phyloP scores from a whole-genome alignment of 352 stramenopile genomes.

The Blastocystis sp. region DNA sequence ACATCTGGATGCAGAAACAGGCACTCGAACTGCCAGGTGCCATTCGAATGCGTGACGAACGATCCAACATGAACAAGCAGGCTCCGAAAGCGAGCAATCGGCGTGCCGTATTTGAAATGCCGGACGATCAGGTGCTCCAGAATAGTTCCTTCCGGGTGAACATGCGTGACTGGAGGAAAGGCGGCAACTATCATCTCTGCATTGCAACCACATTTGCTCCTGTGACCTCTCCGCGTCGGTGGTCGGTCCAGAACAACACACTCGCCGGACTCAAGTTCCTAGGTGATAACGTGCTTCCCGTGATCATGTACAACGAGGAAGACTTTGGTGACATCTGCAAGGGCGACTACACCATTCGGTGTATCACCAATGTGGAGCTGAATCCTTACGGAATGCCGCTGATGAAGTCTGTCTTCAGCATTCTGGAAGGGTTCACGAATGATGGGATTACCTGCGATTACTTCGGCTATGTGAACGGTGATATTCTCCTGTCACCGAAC shows the following conservation, averaged over 20 bases:
- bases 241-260: neutral
- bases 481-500: conserved; percentile 29
- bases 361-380: neutral
- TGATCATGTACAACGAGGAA: neutral
- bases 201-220: conserved; percentile 3
- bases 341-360: neutral
- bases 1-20: neutral
- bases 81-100: neutral
- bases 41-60: neutral
- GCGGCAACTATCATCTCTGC: neutral
- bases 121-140: neutral
- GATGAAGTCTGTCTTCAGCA: neutral
- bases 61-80: neutral
- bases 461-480: conserved; percentile 42
- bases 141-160: neutral
- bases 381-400: neutral
- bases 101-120: neutral
- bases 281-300: neutral
- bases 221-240: neutral
- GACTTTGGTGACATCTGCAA: neutral
- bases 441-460: neutral
- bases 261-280: neutral
- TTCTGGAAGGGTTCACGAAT: neutral
- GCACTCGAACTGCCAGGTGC: neutral
- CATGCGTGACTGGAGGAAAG: neutral